Conservation (phyloP, 805 yeast species). For the Lipomyces sp. region DNA sequence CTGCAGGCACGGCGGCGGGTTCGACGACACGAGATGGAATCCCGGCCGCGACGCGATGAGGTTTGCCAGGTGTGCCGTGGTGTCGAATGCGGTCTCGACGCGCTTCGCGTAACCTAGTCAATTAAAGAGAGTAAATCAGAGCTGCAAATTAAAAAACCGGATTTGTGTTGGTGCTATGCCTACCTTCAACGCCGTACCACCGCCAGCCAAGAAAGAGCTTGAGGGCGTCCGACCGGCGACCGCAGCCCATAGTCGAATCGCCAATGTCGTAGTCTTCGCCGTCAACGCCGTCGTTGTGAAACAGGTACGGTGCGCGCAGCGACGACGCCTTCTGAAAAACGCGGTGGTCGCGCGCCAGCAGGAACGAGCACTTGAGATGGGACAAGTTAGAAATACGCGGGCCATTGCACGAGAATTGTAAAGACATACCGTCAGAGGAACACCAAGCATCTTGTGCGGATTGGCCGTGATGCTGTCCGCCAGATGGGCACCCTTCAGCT, state of each 20-base stretch:
- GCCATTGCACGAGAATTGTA: too few relatives aligned
- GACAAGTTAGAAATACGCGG: too few relatives aligned
- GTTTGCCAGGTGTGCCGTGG: conserved; percentile 59
- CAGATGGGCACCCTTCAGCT: conserved; percentile 56
- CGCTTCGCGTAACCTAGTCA: conserved; percentile 57
- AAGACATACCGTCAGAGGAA: conserved; percentile 48
- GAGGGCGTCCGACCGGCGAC: conserved; percentile 77
- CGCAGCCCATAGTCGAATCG: conserved; percentile 91
- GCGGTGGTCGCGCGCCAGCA: conserved; percentile 65
- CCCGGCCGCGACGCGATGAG: conserved; percentile 42
- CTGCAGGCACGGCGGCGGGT: conserved; percentile 74
- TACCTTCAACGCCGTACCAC: conserved; percentile 56
- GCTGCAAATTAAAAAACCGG: too few relatives aligned
- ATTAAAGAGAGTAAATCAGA: too few relatives aligned
- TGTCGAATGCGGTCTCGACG: conserved; percentile 67
- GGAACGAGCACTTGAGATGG: conserved; percentile 52
- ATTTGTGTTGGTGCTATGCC: too few relatives aligned
- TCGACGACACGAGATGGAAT: conserved; percentile 54
- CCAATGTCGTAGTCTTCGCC: conserved; percentile 66
- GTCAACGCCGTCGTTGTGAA: conserved; percentile 59
- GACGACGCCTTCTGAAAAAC: conserved; percentile 71
- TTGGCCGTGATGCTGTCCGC: conserved; percentile 78
- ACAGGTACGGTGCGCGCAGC: conserved; percentile 72
- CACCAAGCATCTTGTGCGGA: conserved; percentile 89
- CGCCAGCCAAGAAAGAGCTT: conserved; percentile 78